Evolutionary conservation across 2,329 filamentous ascomycete species (phyloP).

Genomic region (Exserohilum turcica): DNA sequence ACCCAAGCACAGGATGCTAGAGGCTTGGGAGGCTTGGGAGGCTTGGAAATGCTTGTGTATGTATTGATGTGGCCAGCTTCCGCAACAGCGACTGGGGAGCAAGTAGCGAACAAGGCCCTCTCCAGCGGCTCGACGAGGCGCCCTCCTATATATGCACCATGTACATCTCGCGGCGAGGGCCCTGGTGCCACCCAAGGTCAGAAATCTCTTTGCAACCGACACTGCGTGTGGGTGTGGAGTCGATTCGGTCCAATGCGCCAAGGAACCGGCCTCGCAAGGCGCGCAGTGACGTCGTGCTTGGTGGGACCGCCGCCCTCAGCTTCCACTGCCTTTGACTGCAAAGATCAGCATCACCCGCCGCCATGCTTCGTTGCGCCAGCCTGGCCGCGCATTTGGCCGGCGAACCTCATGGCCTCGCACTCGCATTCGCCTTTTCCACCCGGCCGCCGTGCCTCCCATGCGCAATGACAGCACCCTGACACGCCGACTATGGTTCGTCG

Average conservation of each 20-base stretch:
- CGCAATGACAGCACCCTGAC: conserved; percentile 3
- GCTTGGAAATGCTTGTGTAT: too few relatives aligned
- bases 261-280: conserved; percentile 13
- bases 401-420: background rate
- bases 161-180: conserved; percentile 1
- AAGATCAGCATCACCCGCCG: conserved; percentile 16
- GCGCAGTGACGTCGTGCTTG: conserved; percentile 21
- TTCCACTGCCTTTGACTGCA: conserved; percentile 10
- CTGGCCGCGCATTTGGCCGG: conserved; percentile 1
- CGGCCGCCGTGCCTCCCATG: conserved; percentile 1
- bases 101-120: background rate
- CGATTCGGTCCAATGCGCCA: conserved; percentile 5
- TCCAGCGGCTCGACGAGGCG: background rate
- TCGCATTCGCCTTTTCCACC: background rate
- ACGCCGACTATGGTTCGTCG: background rate
- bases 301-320: conserved; percentile 7
- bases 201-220: conserved; percentile 10
- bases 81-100: conserved; percentile 1
- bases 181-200: conserved; percentile 1
- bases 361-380: conserved; percentile 13
- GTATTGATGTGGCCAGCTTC: conserved; percentile 16
- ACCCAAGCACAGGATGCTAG: conserved; percentile 25
- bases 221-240: conserved; percentile 14
- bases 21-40: conserved; percentile 33
- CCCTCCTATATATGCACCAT: conserved; percentile 14